Conservation (phyloP, 2,329 filamentous ascomycete genomes). For the Canariomyces notabilis region DNA sequence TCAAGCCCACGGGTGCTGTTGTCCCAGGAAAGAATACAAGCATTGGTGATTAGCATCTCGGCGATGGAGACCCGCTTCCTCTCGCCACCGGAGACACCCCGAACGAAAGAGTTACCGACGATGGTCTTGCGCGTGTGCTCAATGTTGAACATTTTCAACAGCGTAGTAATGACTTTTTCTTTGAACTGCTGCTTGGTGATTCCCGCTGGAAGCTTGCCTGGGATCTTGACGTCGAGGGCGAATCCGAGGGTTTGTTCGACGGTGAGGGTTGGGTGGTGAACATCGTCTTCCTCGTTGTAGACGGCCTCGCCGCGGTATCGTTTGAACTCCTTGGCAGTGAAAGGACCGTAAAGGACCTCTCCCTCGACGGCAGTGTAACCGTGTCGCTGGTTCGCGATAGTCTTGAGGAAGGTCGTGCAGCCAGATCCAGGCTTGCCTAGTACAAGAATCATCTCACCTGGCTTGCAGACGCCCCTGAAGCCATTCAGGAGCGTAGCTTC, state of each 20-base stretch:
- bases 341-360: constrained; percentile 72
- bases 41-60: constrained; percentile 73
- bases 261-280: constrained; percentile 79
- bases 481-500: constrained; percentile 70
- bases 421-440: constrained; percentile 71
- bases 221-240: constrained; percentile 78
- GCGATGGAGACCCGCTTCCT: constrained; percentile 77
- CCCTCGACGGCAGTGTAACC: constrained; percentile 55
- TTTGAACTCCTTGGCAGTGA: constrained; percentile 65
- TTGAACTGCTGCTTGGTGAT: constrained; percentile 69
- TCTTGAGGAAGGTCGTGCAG: constrained; percentile 65
- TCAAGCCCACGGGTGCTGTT: constrained; percentile 57
- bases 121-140: constrained; percentile 81
- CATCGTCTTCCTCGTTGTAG: constrained; percentile 82
- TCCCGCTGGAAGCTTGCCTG: constrained; percentile 70
- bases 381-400: constrained; percentile 60
- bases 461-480: constrained; percentile 66
- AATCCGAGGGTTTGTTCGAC: constrained; percentile 85
- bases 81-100: constrained; percentile 75
- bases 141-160: constrained; percentile 92
- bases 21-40: constrained; percentile 69
- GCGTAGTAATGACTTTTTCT: constrained; percentile 64
- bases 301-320: constrained; percentile 76
- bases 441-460: constrained; percentile 85
- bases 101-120: constrained; percentile 75